Percentiles rank a stretch among this genome's conserved stretches.
These are phyloP conservation scores for Mimosa bimucronata DNA, from an alignment of 306 rosid genomes.

Conservation along the genomic window DNA sequence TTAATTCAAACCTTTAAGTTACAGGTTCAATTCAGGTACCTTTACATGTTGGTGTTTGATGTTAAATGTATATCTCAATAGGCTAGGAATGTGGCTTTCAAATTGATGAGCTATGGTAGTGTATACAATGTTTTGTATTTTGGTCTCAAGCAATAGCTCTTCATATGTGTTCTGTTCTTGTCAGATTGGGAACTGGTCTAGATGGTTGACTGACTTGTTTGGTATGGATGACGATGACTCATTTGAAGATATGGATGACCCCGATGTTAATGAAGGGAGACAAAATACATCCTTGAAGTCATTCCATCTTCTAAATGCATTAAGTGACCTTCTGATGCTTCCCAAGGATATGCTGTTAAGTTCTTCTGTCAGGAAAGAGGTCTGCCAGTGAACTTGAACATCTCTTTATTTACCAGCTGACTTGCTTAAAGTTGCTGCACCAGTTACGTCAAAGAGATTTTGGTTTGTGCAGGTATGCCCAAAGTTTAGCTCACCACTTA, in stretches of 20 bases:
- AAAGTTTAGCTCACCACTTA: conserved; percentile 70
- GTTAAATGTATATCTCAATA: conserved; percentile 7
- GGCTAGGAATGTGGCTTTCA: background rate
- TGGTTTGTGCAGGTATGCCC: conserved; percentile 84
- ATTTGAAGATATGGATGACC: conserved; percentile 47
- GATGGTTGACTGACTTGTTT: conserved; percentile 86
- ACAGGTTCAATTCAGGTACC: conserved; percentile 15
- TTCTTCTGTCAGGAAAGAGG: conserved; percentile 88
- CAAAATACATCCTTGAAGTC: conserved; percentile 70
- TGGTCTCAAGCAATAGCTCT: conserved; percentile 2
- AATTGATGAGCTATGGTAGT: conserved; percentile 5
- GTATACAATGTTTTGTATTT: background rate
- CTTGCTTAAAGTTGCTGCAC: conserved; percentile 19
- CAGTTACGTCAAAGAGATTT: conserved; percentile 28
- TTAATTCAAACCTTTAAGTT: conserved; percentile 15
- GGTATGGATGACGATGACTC: conserved; percentile 80
- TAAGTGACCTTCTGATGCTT: conserved; percentile 97
- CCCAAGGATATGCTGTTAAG: conserved; percentile 94
- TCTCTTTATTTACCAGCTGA: conserved; percentile 21
- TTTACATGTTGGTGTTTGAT: conserved; percentile 12
- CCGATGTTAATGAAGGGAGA: conserved; percentile 47
- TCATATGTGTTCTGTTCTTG: conserved; percentile 31
- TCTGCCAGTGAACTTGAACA: conserved; percentile 38
- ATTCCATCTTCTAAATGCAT: conserved; percentile 84
- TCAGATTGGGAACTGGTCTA: conserved; percentile 98